Evolutionary conservation across 2,329 filamentous ascomycete species (phyloP).

Genomic region (Monilinia fructicola): DNA sequence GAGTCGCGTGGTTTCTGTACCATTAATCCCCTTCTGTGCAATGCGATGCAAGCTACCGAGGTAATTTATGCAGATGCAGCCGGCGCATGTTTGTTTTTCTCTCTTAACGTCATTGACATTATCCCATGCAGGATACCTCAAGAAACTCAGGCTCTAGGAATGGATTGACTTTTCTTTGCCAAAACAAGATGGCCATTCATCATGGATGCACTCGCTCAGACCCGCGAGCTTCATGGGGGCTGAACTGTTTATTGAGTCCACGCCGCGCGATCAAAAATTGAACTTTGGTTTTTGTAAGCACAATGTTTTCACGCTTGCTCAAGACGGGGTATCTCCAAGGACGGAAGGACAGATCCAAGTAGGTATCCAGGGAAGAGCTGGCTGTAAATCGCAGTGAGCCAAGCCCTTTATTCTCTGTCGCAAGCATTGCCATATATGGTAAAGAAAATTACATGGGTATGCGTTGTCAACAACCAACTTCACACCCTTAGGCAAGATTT

Average conservation of each 20-base stretch:
- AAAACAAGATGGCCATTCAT: not conserved
- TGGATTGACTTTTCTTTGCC: not conserved
- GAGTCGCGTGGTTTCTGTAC: not conserved
- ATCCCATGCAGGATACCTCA: not conserved
- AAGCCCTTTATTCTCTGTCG: not conserved
- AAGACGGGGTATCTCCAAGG: too few species aligned
- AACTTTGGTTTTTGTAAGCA: not conserved
- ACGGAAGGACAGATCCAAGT: not conserved
- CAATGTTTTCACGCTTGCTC: not conserved
- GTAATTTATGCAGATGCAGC: not conserved
- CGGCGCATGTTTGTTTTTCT: not conserved
- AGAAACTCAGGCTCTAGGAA: not conserved
- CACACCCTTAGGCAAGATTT: not conserved
- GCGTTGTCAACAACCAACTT: not conserved
- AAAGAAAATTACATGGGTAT: not conserved
- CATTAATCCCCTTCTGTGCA: not conserved
- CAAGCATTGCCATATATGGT: conserved; percentile 9
- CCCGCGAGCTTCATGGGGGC: not conserved
- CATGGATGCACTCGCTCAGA: not conserved
- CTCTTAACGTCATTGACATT: not conserved
- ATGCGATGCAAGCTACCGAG: not conserved
- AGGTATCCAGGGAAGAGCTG: not conserved
- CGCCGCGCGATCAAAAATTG: not conserved
- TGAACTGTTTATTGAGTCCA: not conserved
- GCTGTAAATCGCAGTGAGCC: not conserved